These are phyloP conservation scores for Chlorella sp. DNA, from an alignment of 139 green algal species.

Conservation along the genomic window DNA sequence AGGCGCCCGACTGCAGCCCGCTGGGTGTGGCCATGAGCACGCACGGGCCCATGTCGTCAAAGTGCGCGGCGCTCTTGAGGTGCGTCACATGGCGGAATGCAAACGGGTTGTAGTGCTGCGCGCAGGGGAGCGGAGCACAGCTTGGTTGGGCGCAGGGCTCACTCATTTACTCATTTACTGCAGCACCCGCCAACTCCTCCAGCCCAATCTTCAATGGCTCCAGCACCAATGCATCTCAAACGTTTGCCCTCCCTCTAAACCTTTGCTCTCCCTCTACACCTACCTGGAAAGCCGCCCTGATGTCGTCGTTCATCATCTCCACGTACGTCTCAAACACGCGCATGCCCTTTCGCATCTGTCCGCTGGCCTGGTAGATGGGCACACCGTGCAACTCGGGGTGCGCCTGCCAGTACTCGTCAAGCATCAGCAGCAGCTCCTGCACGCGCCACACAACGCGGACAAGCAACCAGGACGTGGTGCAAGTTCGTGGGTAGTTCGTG, in stretches of 20 bases:
- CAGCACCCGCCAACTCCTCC: too few species aligned
- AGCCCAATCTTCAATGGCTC: too few species aligned
- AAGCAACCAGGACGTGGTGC: neutral
- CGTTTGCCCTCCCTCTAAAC: too few species aligned
- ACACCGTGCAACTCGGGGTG: constrained; percentile 80
- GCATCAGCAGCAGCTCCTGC: constrained; percentile 92
- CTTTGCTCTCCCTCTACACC: too few species aligned
- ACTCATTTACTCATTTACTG: too few species aligned
- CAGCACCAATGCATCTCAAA: too few species aligned
- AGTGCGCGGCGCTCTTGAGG: constrained; percentile 54
- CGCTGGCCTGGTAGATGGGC: constrained; percentile 88
- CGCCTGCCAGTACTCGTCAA: constrained; percentile 92
- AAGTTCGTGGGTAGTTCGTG: too few species aligned
- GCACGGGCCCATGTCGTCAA: constrained; percentile 82
- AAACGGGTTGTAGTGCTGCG: constrained; percentile 84
- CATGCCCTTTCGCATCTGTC: constrained; percentile 68
- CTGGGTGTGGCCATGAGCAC: constrained; percentile 94
- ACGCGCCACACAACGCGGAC: too few species aligned
- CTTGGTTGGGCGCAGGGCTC: too few species aligned
- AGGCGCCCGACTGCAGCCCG: constrained; percentile 25
- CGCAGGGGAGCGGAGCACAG: neutral
- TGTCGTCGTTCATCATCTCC: constrained; percentile 94
- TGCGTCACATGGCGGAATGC: constrained; percentile 90
- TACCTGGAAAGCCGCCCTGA: constrained; percentile 42
- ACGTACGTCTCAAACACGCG: constrained; percentile 94